Base-by-base conservation (phyloP, 2,329 filamentous ascomycete genomes). In the Diaporthe ilicicola region DNA sequence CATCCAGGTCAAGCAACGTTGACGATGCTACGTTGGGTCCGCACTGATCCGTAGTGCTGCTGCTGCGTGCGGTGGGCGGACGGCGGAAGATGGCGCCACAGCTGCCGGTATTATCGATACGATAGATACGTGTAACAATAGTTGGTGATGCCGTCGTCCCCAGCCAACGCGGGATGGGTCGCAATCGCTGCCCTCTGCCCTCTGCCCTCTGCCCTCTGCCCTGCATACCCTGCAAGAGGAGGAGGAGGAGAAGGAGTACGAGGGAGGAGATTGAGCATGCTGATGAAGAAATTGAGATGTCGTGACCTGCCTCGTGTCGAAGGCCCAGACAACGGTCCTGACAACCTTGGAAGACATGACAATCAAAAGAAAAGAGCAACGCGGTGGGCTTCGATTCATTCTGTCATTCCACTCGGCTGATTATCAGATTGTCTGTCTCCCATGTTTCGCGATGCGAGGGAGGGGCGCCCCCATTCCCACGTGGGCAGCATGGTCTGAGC, bases 1-100 rank as follows among this genome's bases (percentile, higher is more conserved):
- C 17, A 62, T 62, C 56, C 56, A 62, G 56, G 56, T 34, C 42
- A 34, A 48, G 56, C 42, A 62, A 62, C 56, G 27, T 62, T 9
- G 42, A 62, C 56, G 56, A 62, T 62, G 56, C 56, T 48, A 62
- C 56, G 42, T 42, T 62, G 56, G 56, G 27, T 15, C 56, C 39
- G 56, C 44, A 46, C 24, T 48, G 37, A n/a, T 24, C 39, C 39
- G 39, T 32, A n/a, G n/a, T n/a, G n/a, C n/a, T n/a, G n/a, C n/a
- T n/a, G 24, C 56, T 42, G 42, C 39, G 56, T 48, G 44, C 42
- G 56, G 56, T 46, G 39, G 39, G 39, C 56, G 56, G 55, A 61
- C n/a, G 22, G 55, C 55, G 37, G 56, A 61, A 46, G 37, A 46
- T 46, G 39, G 39, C 39, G 39, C 56, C 56, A n/a, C n/a, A 46